These are phyloP conservation scores for Apiospora aurea DNA, from an alignment of 2,329 filamentous ascomycete species.

Conservation along the genomic window DNA sequence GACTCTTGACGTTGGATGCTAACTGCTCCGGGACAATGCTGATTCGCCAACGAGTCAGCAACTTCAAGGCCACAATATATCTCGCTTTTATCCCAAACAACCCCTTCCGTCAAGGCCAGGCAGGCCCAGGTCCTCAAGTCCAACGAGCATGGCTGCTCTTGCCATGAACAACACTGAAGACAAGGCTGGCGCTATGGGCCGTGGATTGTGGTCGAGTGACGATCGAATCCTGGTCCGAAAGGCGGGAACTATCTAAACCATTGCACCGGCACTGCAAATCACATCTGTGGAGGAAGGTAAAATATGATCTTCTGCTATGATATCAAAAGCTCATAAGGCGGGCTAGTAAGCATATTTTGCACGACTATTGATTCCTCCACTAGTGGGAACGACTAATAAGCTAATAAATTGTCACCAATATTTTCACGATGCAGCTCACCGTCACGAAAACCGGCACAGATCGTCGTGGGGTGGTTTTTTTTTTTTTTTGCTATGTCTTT, in stretches of 20 bases:
- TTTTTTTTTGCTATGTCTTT: no score
- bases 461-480: constrained; percentile 8
- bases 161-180: not conserved
- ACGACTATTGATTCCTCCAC: constrained; percentile 15
- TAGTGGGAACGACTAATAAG: constrained; percentile 13
- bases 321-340: constrained; percentile 8
- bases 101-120: not conserved
- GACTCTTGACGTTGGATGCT: not conserved
- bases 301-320: constrained; percentile 22
- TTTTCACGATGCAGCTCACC: constrained; percentile 16
- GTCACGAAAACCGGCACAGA: constrained; percentile 11
- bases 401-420: constrained; percentile 13
- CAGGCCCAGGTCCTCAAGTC: not conserved
- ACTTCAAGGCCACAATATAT: not conserved
- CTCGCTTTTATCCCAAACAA: not conserved
- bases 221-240: constrained; percentile 9
- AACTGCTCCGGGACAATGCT: not conserved
- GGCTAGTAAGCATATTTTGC: not conserved
- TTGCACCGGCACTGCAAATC: constrained; percentile 12
- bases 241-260: constrained; percentile 19
- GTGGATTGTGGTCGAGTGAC: not conserved
- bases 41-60: constrained; percentile 11
- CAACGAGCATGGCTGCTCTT: not conserved
- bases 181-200: not conserved
- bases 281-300: constrained; percentile 15